Evolutionary conservation across 2,329 filamentous ascomycete species (phyloP).

Genomic region (Colletotrichum trifolii): DNA sequence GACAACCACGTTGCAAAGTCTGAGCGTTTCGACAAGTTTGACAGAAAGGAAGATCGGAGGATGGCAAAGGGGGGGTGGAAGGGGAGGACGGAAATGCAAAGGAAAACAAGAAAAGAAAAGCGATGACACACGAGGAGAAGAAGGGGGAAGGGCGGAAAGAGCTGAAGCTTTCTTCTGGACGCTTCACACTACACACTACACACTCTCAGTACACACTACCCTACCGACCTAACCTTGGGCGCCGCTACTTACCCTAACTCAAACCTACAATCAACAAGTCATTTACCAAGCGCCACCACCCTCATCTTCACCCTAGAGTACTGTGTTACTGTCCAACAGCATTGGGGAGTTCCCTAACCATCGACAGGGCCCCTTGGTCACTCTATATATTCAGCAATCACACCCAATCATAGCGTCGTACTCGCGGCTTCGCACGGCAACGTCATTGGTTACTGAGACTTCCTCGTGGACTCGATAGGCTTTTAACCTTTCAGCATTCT

Average conservation of each 20-base stretch:
- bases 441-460: constrained; percentile 10
- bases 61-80: background rate
- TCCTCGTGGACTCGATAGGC: constrained; percentile 7
- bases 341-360: background rate
- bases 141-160: background rate
- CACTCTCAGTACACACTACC: too few relatives aligned
- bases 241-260: constrained; percentile 17
- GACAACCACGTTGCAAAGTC: constrained; percentile 1
- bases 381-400: constrained; percentile 7
- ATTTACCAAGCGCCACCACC: constrained; percentile 9
- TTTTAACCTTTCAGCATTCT: constrained; percentile 21
- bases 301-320: constrained; percentile 3
- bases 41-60: background rate
- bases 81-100: background rate
- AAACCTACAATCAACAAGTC: background rate
- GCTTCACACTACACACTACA: too few relatives aligned
- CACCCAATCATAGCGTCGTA: constrained; percentile 15
- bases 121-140: background rate
- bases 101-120: background rate
- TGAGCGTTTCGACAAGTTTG: constrained; percentile 10
- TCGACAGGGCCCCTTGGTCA: constrained; percentile 18
- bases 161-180: background rate
- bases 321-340: too few relatives aligned
- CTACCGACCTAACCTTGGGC: background rate
- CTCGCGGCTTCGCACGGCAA: background rate